These are phyloP conservation scores for Linderina pennispora DNA, from an alignment of 192 early-diverging fungal species.

Conservation along the genomic window DNA sequence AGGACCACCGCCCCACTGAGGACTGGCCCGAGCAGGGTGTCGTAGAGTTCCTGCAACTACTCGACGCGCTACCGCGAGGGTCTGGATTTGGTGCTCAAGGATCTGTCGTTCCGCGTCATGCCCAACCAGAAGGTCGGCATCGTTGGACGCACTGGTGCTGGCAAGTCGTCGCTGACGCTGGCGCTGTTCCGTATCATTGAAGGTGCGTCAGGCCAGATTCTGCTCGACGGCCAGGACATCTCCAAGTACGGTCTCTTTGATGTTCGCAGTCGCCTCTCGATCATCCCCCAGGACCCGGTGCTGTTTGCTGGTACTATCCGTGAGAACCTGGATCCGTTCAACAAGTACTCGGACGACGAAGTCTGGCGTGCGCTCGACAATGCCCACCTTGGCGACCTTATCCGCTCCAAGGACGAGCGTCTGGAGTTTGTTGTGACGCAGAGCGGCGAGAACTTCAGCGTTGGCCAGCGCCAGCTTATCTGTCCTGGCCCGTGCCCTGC, in stretches of 20 bases:
- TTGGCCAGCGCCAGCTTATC: conserved; percentile 78
- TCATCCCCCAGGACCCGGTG: conserved; percentile 87
- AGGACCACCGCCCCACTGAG: conserved; percentile 48
- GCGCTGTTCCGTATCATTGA: conserved; percentile 67
- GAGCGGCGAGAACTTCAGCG: conserved; percentile 61
- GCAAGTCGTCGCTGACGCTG: conserved; percentile 59
- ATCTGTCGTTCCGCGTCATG: conserved; percentile 27
- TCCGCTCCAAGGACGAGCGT: conserved; percentile 55
- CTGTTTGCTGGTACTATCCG: conserved; percentile 60
- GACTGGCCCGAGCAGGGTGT: conserved; percentile 72
- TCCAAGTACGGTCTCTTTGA: conserved; percentile 45
- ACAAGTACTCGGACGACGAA: conserved; percentile 38
- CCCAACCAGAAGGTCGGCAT: conserved; percentile 55
- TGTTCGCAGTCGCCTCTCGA: conserved; percentile 56
- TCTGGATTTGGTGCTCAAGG: conserved; percentile 71
- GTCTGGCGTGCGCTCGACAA: conserved; percentile 67
- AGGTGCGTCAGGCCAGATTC: conserved; percentile 55
- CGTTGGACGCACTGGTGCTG: conserved; percentile 63
- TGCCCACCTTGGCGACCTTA: conserved; percentile 59
- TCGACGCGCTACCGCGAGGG: conserved; percentile 75
- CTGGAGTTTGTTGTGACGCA: conserved; percentile 66
- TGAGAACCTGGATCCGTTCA: conserved; percentile 52
- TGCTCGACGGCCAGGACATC: conserved; percentile 60
- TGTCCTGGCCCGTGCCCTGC: conserved; percentile 58
- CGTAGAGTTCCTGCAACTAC: conserved; percentile 71